Conservation (phyloP, 2,329 filamentous ascomycete genomes). For the Trichoderma sp. region DNA sequence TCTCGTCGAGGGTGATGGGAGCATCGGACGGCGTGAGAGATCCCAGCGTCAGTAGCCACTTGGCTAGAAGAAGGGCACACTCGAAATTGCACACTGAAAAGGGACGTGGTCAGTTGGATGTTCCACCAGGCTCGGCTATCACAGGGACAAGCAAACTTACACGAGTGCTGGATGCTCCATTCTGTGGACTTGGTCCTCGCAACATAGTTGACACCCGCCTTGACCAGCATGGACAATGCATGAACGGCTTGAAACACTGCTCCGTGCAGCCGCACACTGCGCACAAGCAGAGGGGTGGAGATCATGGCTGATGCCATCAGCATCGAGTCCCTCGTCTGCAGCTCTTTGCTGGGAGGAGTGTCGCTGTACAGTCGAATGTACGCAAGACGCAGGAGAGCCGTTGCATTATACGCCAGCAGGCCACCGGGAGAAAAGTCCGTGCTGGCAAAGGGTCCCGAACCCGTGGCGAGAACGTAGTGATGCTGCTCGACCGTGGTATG, state of each 20-base stretch:
- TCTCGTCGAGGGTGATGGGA: conserved; percentile 56
- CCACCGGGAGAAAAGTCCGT: conserved; percentile 59
- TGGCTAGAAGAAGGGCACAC: conserved; percentile 62
- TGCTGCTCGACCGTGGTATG: conserved; percentile 61
- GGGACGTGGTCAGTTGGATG: conserved; percentile 31
- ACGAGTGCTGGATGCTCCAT: conserved; percentile 65
- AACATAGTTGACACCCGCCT: conserved; percentile 64
- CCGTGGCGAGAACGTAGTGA: conserved; percentile 54
- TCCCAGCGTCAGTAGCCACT: conserved; percentile 61
- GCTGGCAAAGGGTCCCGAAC: conserved; percentile 49
- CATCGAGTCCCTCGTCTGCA: conserved; percentile 66
- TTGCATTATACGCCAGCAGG: conserved; percentile 68
- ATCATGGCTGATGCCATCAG: conserved; percentile 64
- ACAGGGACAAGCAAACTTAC: conserved; percentile 45
- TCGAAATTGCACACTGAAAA: conserved; percentile 61
- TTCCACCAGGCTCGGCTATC: no score
- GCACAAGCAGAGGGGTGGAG: conserved; percentile 59
- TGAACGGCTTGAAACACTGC: conserved; percentile 70
- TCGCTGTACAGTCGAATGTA: conserved; percentile 69
- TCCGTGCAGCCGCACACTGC: conserved; percentile 62
- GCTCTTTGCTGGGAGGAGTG: conserved; percentile 60
- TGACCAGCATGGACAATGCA: conserved; percentile 67
- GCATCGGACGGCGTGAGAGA: conserved; percentile 54
- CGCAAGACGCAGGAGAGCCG: conserved; percentile 60
- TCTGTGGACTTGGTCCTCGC: conserved; percentile 62